Evolutionary conservation across 148 eudicot genomes (phyloP), one percentile per base, ranked within the genome.

Genomic region (Nyssa sinensis): DNA sequence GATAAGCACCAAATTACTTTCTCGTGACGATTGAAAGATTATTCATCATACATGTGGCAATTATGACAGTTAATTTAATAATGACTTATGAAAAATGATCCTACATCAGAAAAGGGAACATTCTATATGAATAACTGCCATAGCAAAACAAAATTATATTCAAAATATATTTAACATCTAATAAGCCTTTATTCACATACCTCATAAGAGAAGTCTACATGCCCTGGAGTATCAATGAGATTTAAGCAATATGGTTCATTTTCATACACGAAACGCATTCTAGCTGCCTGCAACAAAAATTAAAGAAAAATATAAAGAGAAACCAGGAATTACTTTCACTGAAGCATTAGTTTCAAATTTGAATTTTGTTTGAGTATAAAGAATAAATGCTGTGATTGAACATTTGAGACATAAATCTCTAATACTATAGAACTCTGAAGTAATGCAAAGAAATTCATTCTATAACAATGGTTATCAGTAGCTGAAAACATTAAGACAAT

Each of bases 181-280:
- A 24, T 33, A 61, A 19, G 35, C 34, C 7, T 37, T 62, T 32
- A 55, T 51, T 66, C 24, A 60, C 78, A 73, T 83, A 91, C 98
- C 98, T 94, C 99, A 75, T 95, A 95, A 51, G 99, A 91, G 81
- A 95, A 95, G 87, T 95, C 99, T 60, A 95, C 99, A 78, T 95
- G 99, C 51, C 99, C 99, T n/a, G 99, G 99, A 60, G 99, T 95
- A 76, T 95, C 99, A 76, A 95, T 95, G 33, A 95, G 88, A 83
- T 95, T 95, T 51, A 95, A 84, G 86, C 97, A 93, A 82, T 88
- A 89, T 25, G 99, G 93, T 82, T 88, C 84, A 77, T 84, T 86
- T 59, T 83, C 76, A 74, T 88, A 77, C 53, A 88, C 74, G 78
- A 81, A 95, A 41, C 99, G 97, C 99, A 95, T 95, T 35, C 99